These are phyloP conservation scores for Diaporthe capsici DNA, from an alignment of 2,329 filamentous ascomycete species.

Conservation along the genomic window DNA sequence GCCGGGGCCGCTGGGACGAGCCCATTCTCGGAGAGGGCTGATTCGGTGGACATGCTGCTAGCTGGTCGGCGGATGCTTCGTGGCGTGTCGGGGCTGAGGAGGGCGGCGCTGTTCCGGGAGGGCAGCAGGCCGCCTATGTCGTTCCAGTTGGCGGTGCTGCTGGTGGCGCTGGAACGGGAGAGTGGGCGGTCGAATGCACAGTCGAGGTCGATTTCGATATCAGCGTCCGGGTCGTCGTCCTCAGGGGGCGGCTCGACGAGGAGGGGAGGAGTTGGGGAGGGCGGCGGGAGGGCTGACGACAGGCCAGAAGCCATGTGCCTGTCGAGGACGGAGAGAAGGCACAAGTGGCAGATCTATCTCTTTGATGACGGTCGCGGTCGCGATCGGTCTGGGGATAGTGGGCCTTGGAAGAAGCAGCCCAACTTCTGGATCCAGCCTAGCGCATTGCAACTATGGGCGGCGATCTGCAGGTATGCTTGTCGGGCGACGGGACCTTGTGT, in stretches of 20 bases:
- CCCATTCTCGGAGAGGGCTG: slow-evolving; percentile 45
- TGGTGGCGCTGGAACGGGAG: slow-evolving; percentile 44
- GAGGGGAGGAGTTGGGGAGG: slow-evolving; percentile 75
- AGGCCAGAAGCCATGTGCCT: slow-evolving; percentile 70
- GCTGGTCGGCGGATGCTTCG: slow-evolving; percentile 46
- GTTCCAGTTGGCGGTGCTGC: slow-evolving; percentile 42
- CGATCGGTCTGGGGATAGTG: slow-evolving; percentile 31
- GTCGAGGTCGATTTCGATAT: slow-evolving; percentile 45
- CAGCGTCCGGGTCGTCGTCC: slow-evolving; percentile 44
- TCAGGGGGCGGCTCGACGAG: slow-evolving; percentile 60
- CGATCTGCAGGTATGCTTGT: slow-evolving; percentile 26
- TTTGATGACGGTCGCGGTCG: slow-evolving; percentile 26
- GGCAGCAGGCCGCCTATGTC: slow-evolving; percentile 40
- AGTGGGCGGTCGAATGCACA: slow-evolving; percentile 45
- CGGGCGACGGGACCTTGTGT: slow-evolving; percentile 11
- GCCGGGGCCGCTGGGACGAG: slow-evolving; percentile 47
- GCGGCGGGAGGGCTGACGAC: slow-evolving; percentile 71
- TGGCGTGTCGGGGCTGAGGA: slow-evolving; percentile 47
- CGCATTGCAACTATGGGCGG: slow-evolving; percentile 32
- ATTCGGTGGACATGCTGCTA: slow-evolving; percentile 54
- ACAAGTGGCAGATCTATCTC: neutral
- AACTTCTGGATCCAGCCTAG: slow-evolving; percentile 37
- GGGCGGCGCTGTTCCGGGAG: slow-evolving; percentile 41
- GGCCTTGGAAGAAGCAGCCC: slow-evolving; percentile 30
- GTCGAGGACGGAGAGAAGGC: slow-evolving; percentile 15